phyloP scores from a whole-genome alignment of 306 rosid species.

The Psophocarpus tetragonolobus region DNA sequence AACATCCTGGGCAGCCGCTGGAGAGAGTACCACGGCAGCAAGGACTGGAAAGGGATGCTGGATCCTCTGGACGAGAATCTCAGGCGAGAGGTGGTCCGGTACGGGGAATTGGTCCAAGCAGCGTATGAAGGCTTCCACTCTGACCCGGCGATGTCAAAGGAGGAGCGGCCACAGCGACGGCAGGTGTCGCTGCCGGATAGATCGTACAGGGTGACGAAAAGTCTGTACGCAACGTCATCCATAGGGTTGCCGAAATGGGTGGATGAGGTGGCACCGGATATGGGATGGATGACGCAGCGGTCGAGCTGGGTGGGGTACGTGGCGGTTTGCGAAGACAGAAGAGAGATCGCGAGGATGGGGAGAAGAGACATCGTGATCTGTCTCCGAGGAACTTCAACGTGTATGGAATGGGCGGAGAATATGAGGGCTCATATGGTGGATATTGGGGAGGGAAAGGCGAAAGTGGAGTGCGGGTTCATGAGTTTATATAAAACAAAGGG shows the following conservation, averaged over 20 bases:
- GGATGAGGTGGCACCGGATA: constrained; percentile 81
- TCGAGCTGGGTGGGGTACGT: constrained; percentile 95
- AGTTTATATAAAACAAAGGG: constrained; percentile 75
- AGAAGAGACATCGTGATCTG: constrained; percentile 83
- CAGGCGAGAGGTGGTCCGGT: constrained; percentile 83
- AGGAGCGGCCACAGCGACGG: constrained; percentile 47
- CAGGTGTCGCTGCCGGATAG: constrained; percentile 60
- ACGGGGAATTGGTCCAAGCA: constrained; percentile 87
- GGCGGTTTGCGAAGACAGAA: constrained; percentile 78
- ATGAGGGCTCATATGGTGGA: constrained; percentile 63
- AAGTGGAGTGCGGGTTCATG: constrained; percentile 82
- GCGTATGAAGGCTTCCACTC: constrained; percentile 80
- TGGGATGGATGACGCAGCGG: constrained; percentile 96
- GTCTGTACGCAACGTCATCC: constrained; percentile 86
- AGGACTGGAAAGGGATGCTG: constrained; percentile 78
- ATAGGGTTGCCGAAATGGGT: constrained; percentile 82
- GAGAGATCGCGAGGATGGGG: constrained; percentile 83
- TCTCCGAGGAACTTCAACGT: constrained; percentile 90
- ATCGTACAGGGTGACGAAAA: constrained; percentile 70
- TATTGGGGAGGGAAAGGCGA: constrained; percentile 36
- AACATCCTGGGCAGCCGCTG: constrained; percentile 62
- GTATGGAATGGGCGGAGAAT: constrained; percentile 95
- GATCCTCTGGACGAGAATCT: constrained; percentile 95
- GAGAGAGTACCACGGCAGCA: constrained; percentile 79
- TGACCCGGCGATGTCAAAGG: constrained; percentile 68